Conservation (phyloP, 164 flowering plant genomes). For the Buxus sempervirens region DNA sequence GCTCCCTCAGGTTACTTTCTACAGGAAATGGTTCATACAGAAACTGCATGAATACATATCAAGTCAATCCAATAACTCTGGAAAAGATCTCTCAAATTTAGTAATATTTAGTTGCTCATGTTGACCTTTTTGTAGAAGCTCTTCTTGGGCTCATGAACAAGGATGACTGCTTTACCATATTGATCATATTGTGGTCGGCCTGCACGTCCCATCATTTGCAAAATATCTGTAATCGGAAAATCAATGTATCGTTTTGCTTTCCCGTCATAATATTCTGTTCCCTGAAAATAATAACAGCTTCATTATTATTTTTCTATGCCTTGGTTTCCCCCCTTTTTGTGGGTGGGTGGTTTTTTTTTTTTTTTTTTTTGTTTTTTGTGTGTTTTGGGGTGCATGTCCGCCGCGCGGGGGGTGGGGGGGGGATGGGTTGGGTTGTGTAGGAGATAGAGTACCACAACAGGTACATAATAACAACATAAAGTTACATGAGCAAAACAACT, state of each 20-base stretch:
- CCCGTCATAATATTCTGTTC: conserved; percentile 94
- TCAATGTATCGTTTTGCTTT: conserved; percentile 91
- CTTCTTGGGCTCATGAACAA: conserved; percentile 99
- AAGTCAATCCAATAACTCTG: conserved; percentile 9
- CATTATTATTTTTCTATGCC: no score
- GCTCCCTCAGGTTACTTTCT: conserved; percentile 93
- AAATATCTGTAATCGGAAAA: conserved; percentile 96
- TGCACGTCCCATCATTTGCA: conserved; percentile 99
- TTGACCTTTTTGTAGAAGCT: conserved; percentile 96
- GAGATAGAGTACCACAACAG: no score
- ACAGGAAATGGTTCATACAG: conserved; percentile 98
- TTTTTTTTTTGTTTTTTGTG: no score
- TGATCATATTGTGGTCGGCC: conserved; percentile 99
- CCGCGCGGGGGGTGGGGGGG: no score
- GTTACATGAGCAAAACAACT: no score
- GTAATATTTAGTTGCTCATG: not conserved
- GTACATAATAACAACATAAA: no score
- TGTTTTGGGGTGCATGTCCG: no score
- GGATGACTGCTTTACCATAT: conserved; percentile 96
- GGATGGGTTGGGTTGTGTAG: no score
- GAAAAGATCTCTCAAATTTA: not conserved
- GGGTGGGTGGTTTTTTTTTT: no score
- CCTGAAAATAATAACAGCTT: conserved; percentile 43
- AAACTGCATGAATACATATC: conserved; percentile 54
- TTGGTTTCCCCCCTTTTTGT: no score